Evolutionary conservation across 495 filamentous ascomycete species (phyloP), one percentile per base, ranked within the genome.

Genomic region (Aspergillus hancockii): DNA sequence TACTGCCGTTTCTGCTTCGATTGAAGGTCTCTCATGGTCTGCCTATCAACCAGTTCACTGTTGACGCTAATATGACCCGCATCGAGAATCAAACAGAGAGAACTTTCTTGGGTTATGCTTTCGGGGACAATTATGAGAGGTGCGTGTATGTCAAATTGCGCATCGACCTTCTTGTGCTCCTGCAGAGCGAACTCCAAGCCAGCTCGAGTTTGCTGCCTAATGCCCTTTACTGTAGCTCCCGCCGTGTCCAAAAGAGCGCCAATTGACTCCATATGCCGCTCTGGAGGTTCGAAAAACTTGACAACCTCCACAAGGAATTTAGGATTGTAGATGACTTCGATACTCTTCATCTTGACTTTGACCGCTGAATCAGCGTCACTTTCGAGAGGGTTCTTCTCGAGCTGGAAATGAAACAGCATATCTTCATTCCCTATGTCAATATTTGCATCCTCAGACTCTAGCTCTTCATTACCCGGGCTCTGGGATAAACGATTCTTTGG

Each of bases 251-350:
- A 85, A 49, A 98, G 79, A 23, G 93, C 94, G 8, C 87, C 88
- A 64, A 98, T 96, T 21, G 93, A 97, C 71, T 98, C 94, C 94
- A 98, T 97, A 70, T 98, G 95, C 57, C 91, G 82, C 71, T 97
- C 90, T 1, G 94, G 95, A 5, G 94, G 94, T 55, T 93, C 89
- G 79, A 98, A 98, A 77, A 98, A 98, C 57, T 89, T 90, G 52
- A 86, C 89, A 30, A 97, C 86, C 47, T 92, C 92, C 22, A 96
- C 86, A 3, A 98, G 75, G 62, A 98, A 96, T 58, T 85, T 88
- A 16, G 94, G 94, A 67, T 98, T 98, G 76, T 96, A 98, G 46
- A 98, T 90, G 52, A 98, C 89, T 75, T 98, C 95, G 58, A 98
- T 88, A 65, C 91, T 92, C 74, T 95, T 97, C 54, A 98, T 75